Evolutionary conservation across 768 basidiomycete genomes (phyloP), one percentile per base, ranked within the genome.

Genomic region (Suillus weaverae): DNA sequence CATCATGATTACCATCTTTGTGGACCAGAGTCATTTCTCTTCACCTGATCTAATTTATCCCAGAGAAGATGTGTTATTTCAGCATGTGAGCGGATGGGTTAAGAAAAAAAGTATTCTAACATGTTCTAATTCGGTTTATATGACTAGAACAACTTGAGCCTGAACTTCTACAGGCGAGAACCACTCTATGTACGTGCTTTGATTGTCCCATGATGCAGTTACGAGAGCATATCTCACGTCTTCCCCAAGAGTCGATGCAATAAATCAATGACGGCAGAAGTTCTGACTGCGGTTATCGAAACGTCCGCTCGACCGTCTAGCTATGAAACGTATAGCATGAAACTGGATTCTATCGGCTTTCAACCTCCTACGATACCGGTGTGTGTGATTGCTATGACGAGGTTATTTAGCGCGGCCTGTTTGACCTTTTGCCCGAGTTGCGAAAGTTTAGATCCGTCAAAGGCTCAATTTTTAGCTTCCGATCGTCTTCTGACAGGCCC

Each of bases 211-310:
- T 94, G 53, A 54, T 54, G 32, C 90, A 9, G 84, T 80, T 22
- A 92, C 84, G 57, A 94, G 75, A 16, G 90, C 91, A 5, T 81
- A 83, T 55, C 81, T 81, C 20, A 91, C 81, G 7, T 94, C 82
- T 65, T 50, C 86, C 81, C 87, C 91, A 91, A 7, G 89, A 89
- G 91, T 94, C 16, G 90, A 94, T 8, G 90, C 89, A 36, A 53
- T 53, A 18, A 30, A 51, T 30, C 50, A 91, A 90, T 83, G 33
- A 94, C 85, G 10, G 89, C 86, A 59, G 82, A 77, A 13, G 86
- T 88, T 61, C 75, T 81, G 56, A 83, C 71, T 94, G 92, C 26
- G 92, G 74, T 67, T 51, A 80, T n/a, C 66, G 61, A 50, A 48
- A 65, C 35, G 65, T 33, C 69, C 53, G 43, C 11, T 46, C n/a